These are phyloP conservation scores for Euryodendron excelsum DNA, from an alignment of 148 eudicot species.

Conservation along the genomic window DNA sequence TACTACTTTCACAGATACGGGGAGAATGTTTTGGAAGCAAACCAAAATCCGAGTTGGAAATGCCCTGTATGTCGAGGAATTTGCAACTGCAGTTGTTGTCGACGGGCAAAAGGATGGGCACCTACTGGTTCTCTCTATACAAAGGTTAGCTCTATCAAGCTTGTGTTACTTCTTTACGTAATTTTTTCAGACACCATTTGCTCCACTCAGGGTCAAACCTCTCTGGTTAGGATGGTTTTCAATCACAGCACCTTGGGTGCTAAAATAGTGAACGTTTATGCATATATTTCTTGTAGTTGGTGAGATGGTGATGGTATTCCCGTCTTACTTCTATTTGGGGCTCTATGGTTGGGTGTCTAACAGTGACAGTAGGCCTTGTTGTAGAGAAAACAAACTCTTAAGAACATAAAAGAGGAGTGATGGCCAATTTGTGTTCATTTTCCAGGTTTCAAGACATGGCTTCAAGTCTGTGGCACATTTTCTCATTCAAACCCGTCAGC, in stretches of 20 bases:
- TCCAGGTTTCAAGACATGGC: constrained; percentile 48
- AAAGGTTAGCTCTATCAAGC: constrained; percentile 34
- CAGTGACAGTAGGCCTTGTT: neutral
- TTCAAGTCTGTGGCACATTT: constrained; percentile 78
- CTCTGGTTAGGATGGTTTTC: neutral
- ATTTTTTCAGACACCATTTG: neutral
- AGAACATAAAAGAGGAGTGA: neutral
- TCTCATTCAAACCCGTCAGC: constrained; percentile 45
- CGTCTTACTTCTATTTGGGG: neutral
- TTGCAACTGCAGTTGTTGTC: constrained; percentile 83
- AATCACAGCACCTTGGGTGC: neutral
- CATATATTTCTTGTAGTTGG: neutral
- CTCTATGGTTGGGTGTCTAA: neutral
- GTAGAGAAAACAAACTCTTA: neutral
- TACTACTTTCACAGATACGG: constrained; percentile 53
- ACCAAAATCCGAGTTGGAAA: constrained; percentile 46
- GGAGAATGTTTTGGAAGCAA: constrained; percentile 64
- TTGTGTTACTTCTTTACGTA: neutral
- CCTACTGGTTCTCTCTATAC: constrained; percentile 41
- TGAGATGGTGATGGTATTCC: neutral
- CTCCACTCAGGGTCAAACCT: neutral
- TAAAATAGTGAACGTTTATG: neutral
- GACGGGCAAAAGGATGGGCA: constrained; percentile 66
- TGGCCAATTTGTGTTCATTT: constrained; percentile 9
- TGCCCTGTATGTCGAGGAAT: constrained; percentile 80